These are phyloP conservation scores for Spathaspora passalidarum DNA, from an alignment of 805 yeast genomes.

Conservation along the genomic window DNA sequence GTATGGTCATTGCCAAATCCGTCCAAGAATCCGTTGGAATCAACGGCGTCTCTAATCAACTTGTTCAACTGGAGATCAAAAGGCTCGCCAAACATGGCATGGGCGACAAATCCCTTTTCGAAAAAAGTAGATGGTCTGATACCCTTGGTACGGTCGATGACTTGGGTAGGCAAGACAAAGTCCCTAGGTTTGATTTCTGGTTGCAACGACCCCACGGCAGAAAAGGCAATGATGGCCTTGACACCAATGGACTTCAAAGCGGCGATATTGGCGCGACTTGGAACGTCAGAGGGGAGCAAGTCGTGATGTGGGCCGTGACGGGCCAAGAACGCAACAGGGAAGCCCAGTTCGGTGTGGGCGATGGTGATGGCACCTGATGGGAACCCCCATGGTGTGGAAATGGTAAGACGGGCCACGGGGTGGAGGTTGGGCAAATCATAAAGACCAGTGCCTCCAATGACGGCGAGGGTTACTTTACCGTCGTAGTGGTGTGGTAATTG, in stretches of 20 bases:
- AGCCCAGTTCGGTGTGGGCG: conserved; percentile 70
- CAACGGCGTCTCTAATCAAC: conserved; percentile 52
- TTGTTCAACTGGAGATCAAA: conserved; percentile 74
- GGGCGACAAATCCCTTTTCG: conserved; percentile 92
- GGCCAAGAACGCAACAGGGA: conserved; percentile 89
- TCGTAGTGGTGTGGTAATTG: conserved; percentile 50
- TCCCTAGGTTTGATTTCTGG: conserved; percentile 90
- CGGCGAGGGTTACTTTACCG: conserved; percentile 75
- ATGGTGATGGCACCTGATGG: conserved; percentile 94
- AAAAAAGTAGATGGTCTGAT: conserved; percentile 86
- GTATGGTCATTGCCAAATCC: conserved; percentile 43
- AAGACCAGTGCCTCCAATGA: conserved; percentile 98
- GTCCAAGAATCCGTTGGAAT: conserved; percentile 47
- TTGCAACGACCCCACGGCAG: conserved; percentile 95
- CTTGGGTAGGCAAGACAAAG: conserved; percentile 93
- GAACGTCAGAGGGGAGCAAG: conserved; percentile 87
- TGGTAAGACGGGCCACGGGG: conserved; percentile 79
- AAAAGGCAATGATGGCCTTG: conserved; percentile 83
- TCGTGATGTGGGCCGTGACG: conserved; percentile 94
- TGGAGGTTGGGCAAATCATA: conserved; percentile 78
- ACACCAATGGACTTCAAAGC: conserved; percentile 88
- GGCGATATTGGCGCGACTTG: conserved; percentile 91
- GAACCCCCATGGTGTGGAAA: conserved; percentile 95
- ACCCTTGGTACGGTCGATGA: conserved; percentile 96
- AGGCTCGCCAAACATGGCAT: conserved; percentile 96